Percentiles rank a stretch among this genome's conserved stretches.
phyloP scores from a whole-genome alignment of 2,329 filamentous ascomycete species.

The Beauveria sp. region DNA sequence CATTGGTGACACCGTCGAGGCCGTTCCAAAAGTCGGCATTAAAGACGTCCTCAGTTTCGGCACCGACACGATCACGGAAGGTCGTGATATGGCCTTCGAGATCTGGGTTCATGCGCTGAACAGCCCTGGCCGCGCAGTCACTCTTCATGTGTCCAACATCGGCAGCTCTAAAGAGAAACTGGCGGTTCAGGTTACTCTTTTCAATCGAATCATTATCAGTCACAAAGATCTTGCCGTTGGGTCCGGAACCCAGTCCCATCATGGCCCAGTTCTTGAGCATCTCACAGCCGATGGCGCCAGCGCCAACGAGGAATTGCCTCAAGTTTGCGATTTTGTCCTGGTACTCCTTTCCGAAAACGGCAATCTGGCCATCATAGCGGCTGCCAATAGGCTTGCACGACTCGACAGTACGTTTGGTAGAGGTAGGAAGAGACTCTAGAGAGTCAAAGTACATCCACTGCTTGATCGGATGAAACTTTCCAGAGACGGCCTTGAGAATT shows the following conservation, averaged over 20 bases:
- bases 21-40: constrained; percentile 85
- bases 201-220: constrained; percentile 99
- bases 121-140: constrained; percentile 83
- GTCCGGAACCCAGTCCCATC: constrained; percentile 88
- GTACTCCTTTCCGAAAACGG: constrained; percentile 87
- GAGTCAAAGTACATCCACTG: constrained; percentile 99
- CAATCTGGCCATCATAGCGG: constrained; percentile 95
- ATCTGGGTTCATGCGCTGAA: constrained; percentile 92
- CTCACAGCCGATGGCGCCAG: constrained; percentile 95
- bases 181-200: constrained; percentile 95
- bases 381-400: constrained; percentile 77
- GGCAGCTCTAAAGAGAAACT: constrained; percentile 89
- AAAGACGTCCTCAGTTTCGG: constrained; percentile 90
- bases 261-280: constrained; percentile 99
- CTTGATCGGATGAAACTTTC: constrained; percentile 92
- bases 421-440: constrained; percentile 83
- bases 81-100: constrained; percentile 77
- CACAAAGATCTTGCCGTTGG: constrained; percentile 80
- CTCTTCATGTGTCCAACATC: constrained; percentile 97
- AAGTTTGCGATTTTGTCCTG: constrained; percentile 89
- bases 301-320: constrained; percentile 89
- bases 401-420: constrained; percentile 69
- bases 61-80: constrained; percentile 81
- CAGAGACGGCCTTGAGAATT: constrained; percentile 91
- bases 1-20: constrained; percentile 91